These are phyloP conservation scores for Lipomyces starkeyi DNA, from an alignment of 805 yeast genomes.

Conservation along the genomic window DNA sequence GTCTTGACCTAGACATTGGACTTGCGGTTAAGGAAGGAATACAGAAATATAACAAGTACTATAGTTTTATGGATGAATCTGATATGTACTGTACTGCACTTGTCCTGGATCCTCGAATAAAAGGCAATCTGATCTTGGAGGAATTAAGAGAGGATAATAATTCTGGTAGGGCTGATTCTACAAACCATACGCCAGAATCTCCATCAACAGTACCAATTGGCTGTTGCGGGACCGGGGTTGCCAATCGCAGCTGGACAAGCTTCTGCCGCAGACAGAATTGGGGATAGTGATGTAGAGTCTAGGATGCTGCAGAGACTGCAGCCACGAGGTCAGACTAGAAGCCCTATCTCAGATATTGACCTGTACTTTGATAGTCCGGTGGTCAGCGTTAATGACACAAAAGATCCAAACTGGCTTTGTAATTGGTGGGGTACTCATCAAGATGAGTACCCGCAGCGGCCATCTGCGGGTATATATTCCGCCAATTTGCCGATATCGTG, in stretches of 20 bases:
- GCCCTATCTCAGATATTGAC: too few species aligned
- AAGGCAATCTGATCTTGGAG: constrained; percentile 8
- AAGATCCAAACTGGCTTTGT: background rate
- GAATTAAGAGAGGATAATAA: too few species aligned
- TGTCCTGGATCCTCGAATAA: constrained; percentile 10
- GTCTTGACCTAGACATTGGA: constrained; percentile 7
- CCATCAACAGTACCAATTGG: background rate
- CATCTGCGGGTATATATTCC: too few species aligned
- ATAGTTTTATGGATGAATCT: constrained; percentile 5
- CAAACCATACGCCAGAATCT: background rate
- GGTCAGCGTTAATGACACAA: background rate
- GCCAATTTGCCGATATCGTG: too few species aligned
- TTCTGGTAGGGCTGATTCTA: background rate
- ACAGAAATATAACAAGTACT: constrained; percentile 2
- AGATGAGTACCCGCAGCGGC: too few species aligned
- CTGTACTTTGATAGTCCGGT: too few species aligned
- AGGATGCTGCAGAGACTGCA: background rate
- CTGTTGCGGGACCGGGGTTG: background rate
- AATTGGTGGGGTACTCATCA: too few species aligned
- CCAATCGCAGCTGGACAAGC: too few species aligned
- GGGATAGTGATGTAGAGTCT: too few species aligned
- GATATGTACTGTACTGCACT: background rate
- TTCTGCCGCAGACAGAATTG: too few species aligned
- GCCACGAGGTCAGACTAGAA: background rate
- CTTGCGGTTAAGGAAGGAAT: constrained; percentile 2